Conservation (phyloP, 495 filamentous ascomycete genomes). For the Trichoderma reesei region DNA sequence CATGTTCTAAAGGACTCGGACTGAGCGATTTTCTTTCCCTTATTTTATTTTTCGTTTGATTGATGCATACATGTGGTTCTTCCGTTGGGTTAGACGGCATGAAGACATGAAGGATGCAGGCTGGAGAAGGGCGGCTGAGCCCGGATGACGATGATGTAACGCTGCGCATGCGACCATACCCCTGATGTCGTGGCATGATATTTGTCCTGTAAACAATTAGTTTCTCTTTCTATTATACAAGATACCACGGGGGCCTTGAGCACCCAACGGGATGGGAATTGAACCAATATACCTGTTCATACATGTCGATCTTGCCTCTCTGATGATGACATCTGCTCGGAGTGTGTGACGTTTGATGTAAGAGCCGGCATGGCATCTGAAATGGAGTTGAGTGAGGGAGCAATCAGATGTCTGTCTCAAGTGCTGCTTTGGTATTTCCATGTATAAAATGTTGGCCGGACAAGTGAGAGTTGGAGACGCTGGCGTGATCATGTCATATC, state of each 20-base stretch:
- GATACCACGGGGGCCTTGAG: not conserved
- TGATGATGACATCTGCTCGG: no score
- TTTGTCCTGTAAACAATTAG: conserved; percentile 7
- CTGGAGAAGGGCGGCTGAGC: not conserved
- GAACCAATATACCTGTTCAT: not conserved
- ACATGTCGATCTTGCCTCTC: not conserved
- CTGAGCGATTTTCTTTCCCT: not conserved
- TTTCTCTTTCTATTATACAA: conserved; percentile 1
- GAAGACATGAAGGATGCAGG: not conserved
- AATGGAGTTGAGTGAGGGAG: not conserved
- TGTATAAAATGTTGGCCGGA: no score
- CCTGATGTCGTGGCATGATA: not conserved
- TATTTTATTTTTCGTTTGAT: not conserved
- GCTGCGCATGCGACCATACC: not conserved
- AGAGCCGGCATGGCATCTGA: no score
- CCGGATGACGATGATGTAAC: not conserved
- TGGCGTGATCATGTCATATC: no score
- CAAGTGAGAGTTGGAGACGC: no score
- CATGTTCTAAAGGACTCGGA: conserved; percentile 31
- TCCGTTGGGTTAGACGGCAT: not conserved
- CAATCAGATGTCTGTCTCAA: no score
- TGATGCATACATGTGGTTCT: not conserved
- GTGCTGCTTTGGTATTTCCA: no score
- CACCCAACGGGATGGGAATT: not conserved
- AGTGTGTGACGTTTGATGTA: no score